These are phyloP conservation scores for Ophiostoma ips DNA, from an alignment of 2,329 filamentous ascomycete species.

Conservation along the genomic window DNA sequence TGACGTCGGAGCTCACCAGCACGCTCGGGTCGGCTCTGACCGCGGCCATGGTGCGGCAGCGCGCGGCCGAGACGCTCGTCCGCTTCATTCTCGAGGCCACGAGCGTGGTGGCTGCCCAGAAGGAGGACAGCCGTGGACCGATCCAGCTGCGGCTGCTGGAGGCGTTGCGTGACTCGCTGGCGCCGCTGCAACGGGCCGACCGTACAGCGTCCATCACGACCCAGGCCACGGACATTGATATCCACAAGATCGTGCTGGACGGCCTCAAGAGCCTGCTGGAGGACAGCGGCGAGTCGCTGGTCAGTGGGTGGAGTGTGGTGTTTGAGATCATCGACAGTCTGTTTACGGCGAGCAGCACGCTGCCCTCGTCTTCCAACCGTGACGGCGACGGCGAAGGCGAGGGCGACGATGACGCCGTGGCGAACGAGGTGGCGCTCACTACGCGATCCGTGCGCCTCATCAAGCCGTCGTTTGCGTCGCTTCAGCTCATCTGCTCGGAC, in stretches of 20 bases:
- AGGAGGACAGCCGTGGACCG: slow-evolving; percentile 35
- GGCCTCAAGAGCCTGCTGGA: slow-evolving; percentile 73
- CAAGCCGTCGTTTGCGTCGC: slow-evolving; percentile 72
- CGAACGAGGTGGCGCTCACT: slow-evolving; percentile 24
- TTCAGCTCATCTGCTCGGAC: slow-evolving; percentile 89
- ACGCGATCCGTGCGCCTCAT: slow-evolving; percentile 62
- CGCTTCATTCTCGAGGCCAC: slow-evolving; percentile 44
- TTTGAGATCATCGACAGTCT: slow-evolving; percentile 78
- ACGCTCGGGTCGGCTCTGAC: slow-evolving; percentile 34
- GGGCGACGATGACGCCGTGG: too few relatives aligned
- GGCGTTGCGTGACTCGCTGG: slow-evolving; percentile 48
- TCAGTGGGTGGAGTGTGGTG: slow-evolving; percentile 71
- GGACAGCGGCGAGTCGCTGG: slow-evolving; percentile 70
- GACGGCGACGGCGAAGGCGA: slow-evolving; percentile 7
- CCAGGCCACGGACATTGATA: slow-evolving; percentile 56
- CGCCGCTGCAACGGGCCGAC: slow-evolving; percentile 44
- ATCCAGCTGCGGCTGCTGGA: slow-evolving; percentile 62
- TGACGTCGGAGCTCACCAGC: slow-evolving; percentile 42
- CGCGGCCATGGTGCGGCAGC: slow-evolving; percentile 38
- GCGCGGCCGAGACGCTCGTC: slow-evolving; percentile 52
- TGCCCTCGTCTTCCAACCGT: slow-evolving; percentile 5
- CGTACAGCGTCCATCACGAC: slow-evolving; percentile 28
- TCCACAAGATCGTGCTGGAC: slow-evolving; percentile 68
- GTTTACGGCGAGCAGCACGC: slow-evolving; percentile 41
- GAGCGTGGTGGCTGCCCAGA: slow-evolving; percentile 37